A percentile compares a stretch with the other conserved stretches of the same genome.
Conservation (phyloP, 495 filamentous ascomycete genomes). For the Penicillium fimorum region DNA sequence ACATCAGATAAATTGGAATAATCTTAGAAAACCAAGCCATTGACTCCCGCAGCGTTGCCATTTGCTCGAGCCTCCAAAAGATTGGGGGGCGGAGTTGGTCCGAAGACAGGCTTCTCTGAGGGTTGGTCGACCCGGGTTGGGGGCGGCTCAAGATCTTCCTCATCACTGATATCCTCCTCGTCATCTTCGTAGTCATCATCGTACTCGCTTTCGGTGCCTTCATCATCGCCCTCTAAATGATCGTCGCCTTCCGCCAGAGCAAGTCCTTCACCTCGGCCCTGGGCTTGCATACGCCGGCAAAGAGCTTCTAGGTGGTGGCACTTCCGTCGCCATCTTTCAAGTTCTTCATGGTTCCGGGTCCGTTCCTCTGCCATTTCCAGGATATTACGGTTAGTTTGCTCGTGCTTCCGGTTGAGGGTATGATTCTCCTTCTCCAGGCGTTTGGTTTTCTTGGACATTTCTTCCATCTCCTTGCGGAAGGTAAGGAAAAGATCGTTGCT, state of each 20-base stretch:
- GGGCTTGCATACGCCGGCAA: slow-evolving; percentile 90
- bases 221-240: slow-evolving; percentile 65
- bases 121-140: slow-evolving; percentile 29
- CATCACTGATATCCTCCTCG: slow-evolving; percentile 65
- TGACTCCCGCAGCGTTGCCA: slow-evolving; percentile 45
- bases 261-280: slow-evolving; percentile 68
- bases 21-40: slow-evolving; percentile 37
- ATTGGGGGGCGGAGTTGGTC: slow-evolving; percentile 56
- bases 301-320: slow-evolving; percentile 90
- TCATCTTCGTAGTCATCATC: slow-evolving; percentile 65
- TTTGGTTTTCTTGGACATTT: slow-evolving; percentile 99
- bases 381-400: slow-evolving; percentile 91
- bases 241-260: slow-evolving; percentile 48
- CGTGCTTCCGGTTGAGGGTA: slow-evolving; percentile 85
- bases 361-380: slow-evolving; percentile 98
- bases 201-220: slow-evolving; percentile 68
- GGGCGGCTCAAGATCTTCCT: slow-evolving; percentile 63
- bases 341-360: slow-evolving; percentile 73
- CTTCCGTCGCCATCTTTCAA: slow-evolving; percentile 80
- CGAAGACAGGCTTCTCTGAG: slow-evolving; percentile 50
- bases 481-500: slow-evolving; percentile 97
- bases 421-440: slow-evolving; percentile 95
- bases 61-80: slow-evolving; percentile 47
- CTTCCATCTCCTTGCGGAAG: slow-evolving; percentile 99
- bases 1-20: slow-evolving; percentile 1